Evolutionary conservation across 2,329 filamentous ascomycete species (phyloP), one percentile per base, ranked within the genome.

Genomic region (Cladosporium velox): DNA sequence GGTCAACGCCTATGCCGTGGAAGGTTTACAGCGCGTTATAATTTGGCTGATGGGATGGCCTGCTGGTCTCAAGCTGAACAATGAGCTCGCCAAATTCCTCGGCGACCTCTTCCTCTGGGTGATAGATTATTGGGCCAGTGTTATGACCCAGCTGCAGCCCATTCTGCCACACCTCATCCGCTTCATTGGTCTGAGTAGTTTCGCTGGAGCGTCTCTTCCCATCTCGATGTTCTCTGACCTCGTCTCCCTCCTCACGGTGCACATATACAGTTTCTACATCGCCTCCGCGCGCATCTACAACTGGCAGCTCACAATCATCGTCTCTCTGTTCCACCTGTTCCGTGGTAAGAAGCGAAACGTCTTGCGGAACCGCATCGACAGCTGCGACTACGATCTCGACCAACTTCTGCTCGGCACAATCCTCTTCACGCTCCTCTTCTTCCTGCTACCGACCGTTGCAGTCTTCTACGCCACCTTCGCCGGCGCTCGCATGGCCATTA

Each of bases 381-480:
- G 93, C 57, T 99, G 95, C 83, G 95, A 98, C 80, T 99, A 99
- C 80, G 95, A 98, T 76, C 86, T 99, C 28, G 95, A 99, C 76
- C 96, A 99, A 79, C 87, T 99, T 4, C 88, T 99, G 7, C 89
- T 99, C 8, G 95, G 95, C 67, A 99, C 95, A 0, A 98, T 99
- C 67, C 83, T 99, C 24, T 99, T 99, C 76, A 98, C 95, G 0
- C 83, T 99, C 8, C 86, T 99, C 1, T 96, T 96, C 80, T 99
- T 98, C 77, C 84, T 99, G 18, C 83, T 99, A 3, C 95, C 95
- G 0, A 99, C 95, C 0, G 93, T 99, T 28, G 88, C 94, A 63
- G 95, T 99, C 52, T 99, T 98, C 77, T 99, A 99, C 75, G 84
- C 97, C 67, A 97, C 96, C 51, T 99, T 99, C 80, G 94, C 96